A percentile compares a stretch with the other conserved stretches of the same genome.
Evolutionary conservation across 1,139 yeast genomes (phyloP).

Genomic region (Petasospora rhodanensis): DNA sequence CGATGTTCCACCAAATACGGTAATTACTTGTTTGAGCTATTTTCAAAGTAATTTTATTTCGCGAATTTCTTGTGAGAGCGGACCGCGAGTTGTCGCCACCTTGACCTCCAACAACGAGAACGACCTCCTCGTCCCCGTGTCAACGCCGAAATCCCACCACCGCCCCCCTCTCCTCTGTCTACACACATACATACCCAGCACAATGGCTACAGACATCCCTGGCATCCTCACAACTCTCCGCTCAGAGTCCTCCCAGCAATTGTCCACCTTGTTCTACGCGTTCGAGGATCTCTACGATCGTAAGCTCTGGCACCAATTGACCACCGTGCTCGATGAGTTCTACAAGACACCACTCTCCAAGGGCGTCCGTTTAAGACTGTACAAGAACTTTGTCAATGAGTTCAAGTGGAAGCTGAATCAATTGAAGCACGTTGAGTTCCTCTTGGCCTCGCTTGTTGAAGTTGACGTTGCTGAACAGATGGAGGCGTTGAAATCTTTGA

Average conservation of each 20-base stretch:
- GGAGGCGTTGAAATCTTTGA: conserved; percentile 50
- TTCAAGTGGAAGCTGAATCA: conserved; percentile 74
- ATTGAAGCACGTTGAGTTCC: conserved; percentile 71
- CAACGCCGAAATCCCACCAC: too few species aligned
- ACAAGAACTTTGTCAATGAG: conserved; percentile 61
- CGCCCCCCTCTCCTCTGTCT: too few species aligned
- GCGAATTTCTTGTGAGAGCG: too few species aligned
- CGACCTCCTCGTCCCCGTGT: too few species aligned
- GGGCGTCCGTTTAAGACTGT: conserved; percentile 60
- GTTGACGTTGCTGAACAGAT: conserved; percentile 44
- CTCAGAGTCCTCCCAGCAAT: conserved; percentile 60
- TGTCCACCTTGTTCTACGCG: conserved; percentile 62
- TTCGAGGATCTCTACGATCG: conserved; percentile 87
- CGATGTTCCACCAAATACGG: too few species aligned
- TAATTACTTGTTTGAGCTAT: too few species aligned
- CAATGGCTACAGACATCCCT: conserved; percentile 17
- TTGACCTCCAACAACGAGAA: background rate
- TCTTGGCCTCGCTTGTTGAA: conserved; percentile 53
- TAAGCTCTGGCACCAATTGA: conserved; percentile 77
- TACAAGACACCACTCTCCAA: conserved; percentile 48
- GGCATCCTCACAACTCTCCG: conserved; percentile 45
- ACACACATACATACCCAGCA: background rate
- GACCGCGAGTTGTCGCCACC: too few species aligned
- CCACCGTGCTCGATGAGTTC: conserved; percentile 59
- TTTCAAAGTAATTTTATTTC: too few species aligned